Percentiles rank a stretch among this genome's conserved stretches.
Evolutionary conservation across 768 basidiomycete species (phyloP).

Genomic region (Cubamyces lactineus): DNA sequence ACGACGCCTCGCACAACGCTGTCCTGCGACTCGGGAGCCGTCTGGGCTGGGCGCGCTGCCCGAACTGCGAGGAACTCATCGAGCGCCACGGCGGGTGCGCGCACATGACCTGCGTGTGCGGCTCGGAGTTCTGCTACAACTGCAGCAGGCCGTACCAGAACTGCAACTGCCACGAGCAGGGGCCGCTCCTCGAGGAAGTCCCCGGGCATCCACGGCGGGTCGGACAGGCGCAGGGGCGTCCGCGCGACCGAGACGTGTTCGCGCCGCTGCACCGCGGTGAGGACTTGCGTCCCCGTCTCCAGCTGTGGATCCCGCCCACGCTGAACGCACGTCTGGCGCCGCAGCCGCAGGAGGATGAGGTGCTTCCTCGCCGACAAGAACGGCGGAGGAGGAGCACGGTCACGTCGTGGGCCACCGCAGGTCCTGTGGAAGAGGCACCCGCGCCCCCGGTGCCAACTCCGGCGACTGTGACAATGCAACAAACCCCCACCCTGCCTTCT

Average conservation of each 20-base stretch:
- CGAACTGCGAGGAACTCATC: constrained; percentile 33
- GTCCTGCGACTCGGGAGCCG: constrained; percentile 20
- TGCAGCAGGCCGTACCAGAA: constrained; percentile 32
- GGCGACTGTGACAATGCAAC: no score
- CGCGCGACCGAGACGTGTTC: constrained; percentile 5
- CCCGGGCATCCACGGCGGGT: no score
- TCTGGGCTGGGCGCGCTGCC: constrained; percentile 34
- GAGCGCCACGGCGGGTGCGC: constrained; percentile 34
- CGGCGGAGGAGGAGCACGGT: no score
- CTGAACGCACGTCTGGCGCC: no score
- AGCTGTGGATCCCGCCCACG: constrained; percentile 1
- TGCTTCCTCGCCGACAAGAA: no score
- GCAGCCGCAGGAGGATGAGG: no score
- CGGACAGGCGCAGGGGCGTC: neutral
- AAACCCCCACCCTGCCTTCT: no score
- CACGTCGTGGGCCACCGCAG: no score
- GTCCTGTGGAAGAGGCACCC: no score
- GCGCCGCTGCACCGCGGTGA: constrained; percentile 1
- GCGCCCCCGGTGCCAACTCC: no score
- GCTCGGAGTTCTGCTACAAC: constrained; percentile 27
- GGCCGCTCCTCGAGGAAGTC: no score
- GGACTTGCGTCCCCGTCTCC: neutral
- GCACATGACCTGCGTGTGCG: constrained; percentile 38
- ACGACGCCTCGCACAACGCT: constrained; percentile 11
- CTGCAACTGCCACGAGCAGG: constrained; percentile 25